phyloP scores from a whole-genome alignment of 352 stramenopile genomes.

The Phytophthora hibernalis region DNA sequence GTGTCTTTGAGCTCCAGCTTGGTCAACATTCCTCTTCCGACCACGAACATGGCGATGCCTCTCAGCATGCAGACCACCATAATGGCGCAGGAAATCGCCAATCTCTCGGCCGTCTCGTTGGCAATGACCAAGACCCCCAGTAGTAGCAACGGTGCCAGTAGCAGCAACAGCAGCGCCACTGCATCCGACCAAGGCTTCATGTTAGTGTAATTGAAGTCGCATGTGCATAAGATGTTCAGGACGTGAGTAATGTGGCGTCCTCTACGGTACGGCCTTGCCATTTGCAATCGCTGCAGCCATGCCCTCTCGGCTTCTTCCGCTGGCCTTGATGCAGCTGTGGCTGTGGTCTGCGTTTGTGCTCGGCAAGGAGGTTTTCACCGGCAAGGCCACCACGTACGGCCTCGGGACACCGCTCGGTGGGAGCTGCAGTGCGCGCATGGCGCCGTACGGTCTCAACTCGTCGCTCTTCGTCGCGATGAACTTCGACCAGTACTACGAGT shows the following conservation, averaged over 20 bases:
- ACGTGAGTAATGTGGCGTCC: no score
- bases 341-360: constrained; percentile 11
- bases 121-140: constrained; percentile 19
- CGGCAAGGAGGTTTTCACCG: constrained; percentile 49
- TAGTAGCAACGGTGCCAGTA: constrained; percentile 11
- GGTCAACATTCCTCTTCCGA: constrained; percentile 24
- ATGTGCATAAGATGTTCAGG: neutral
- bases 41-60: constrained; percentile 21
- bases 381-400: constrained; percentile 60
- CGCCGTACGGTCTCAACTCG: constrained; percentile 49
- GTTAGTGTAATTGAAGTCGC: constrained; percentile 33
- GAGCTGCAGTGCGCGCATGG: constrained; percentile 58
- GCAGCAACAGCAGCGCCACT: constrained; percentile 1
- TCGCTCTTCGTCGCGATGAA: constrained; percentile 71
- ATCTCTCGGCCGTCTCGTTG: constrained; percentile 21
- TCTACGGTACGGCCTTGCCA: constrained; percentile 5
- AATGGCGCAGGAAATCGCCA: constrained; percentile 32
- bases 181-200: constrained; percentile 37
- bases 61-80: constrained; percentile 36
- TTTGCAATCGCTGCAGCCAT: neutral
- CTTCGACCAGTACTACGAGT: constrained; percentile 64
- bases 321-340: constrained; percentile 10
- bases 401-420: constrained; percentile 52
- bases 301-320: neutral
- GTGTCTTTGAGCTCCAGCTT: constrained; percentile 18